Base-by-base conservation (phyloP, 805 yeast genomes). In the Suhomyces tanzawaensis region DNA sequence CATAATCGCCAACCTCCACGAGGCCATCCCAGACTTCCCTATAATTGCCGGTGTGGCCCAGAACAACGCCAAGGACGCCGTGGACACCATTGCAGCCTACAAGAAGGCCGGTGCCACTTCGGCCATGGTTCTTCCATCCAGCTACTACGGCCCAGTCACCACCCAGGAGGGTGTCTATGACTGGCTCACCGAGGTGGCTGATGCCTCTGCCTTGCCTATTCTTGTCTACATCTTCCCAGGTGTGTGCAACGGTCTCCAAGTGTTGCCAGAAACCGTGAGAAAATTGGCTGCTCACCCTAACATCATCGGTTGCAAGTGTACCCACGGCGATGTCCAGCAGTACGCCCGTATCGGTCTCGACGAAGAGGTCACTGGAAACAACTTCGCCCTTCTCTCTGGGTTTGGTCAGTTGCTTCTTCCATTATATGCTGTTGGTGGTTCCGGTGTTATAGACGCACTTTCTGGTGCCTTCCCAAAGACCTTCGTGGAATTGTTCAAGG, bases 391-490 rank as follows among this genome's bases (percentile, higher is more conserved):
- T 24, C 66, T 72, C 46, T 69, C 78, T 7, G 81, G 81, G 12
- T 59, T 74, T 14, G 79, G 79, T 19, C 79, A 76, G 50, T 55
- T 73, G 28, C 55, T 76, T 24, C 52, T 74, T 23, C 79, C 81
- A 17, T 70, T 69, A 13, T 55, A 72, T 32, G 40, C 66, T 1
- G 66, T 72, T 16, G 78, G 78, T n/a, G 66, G 65, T 36, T 58
- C 61, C 35, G 81, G 79, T 23, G 64, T 78, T 12, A 69, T 76
- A 40, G 80, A 75, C 50, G 81, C 78, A 5, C 57, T 75, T 22
- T 61, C 74, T 28, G 78, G 77, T 24, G 76, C 75, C 3, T 74
- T 64, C 58, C 81, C 81, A 41, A 71, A 72, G 55, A 56, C 70
- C 4, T 67, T 67, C 29, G 73, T 71, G 34, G 60, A 60, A 34